Base-by-base conservation (phyloP, 495 filamentous ascomycete genomes). In the Aspergillus mulundensis region DNA sequence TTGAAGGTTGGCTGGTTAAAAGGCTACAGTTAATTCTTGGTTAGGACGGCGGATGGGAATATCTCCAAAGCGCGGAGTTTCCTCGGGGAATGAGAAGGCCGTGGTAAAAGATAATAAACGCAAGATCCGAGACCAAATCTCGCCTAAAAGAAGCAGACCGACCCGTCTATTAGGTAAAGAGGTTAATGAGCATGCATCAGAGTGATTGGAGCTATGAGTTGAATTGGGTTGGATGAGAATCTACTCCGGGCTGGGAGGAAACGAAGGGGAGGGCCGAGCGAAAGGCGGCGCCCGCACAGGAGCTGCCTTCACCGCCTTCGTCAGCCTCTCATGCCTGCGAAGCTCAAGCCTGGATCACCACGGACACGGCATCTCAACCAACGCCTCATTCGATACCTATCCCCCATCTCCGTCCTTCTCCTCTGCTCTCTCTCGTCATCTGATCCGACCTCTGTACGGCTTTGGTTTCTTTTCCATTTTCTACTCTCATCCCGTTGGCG, bases 231-330 rank as follows among this genome's bases (percentile, higher is more conserved):
- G 56, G 48, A 53, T 40, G 55, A 49, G 54, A 56, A 52, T 53
- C 44, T 49, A 42, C 45, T 32, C 24, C 45, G 45, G n/a, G 45
- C 8, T 30, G 56, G 56, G 50, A 53, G 53, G 58, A 54, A 58
- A 50, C 40, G 64, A 63, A 66, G 50, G 58, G 56, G 50, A 63
- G 52, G 57, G 54, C 32, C 32, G 18, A 58, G 50, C 42, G 56
- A 56, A 59, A 60, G 61, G 61, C 57, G 62, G 62, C 23, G 7
- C 48, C 56, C 18, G 42, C 18, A 15, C 15, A 15, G 40, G 56
- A 61, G 56, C 53, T 59, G 58, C 50, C 39, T 52, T 51, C 60
- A 66, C 63, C 63, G 63, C 63, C 60, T 62, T 62, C 63, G 61
- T 66, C 58, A 61, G 58, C 47, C 55, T 58, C 45, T 41, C 39